Evolutionary conservation across 352 stramenopile genomes (phyloP), one percentile per base, ranked within the genome.

Genomic region (Phytopythium cucurbitacearum): DNA sequence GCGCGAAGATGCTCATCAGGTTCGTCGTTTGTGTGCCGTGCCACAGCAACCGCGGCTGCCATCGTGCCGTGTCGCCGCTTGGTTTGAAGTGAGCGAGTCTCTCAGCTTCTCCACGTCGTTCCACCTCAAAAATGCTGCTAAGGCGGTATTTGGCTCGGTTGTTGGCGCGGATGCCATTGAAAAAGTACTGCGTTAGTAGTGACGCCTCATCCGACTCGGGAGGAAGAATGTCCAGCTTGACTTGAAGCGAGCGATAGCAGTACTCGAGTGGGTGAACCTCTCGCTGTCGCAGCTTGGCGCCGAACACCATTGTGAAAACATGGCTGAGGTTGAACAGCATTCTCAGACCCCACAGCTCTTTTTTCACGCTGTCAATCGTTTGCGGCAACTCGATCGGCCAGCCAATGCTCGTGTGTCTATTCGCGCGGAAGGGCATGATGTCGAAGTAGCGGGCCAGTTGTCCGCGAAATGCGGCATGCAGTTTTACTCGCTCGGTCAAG

Each of bases 11-110:
- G 0, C 86, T 83, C 73, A 90, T 87, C 28, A 92, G 52, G 37
- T 95, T 96, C 4, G 77, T 83, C 13, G 80, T 71, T 8, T 68
- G 77, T 3, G 80, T 93, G 28, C 86, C 86, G 41, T 96, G 86
- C 86, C 86, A 96, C 40, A 96, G 32, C 39, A 96, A 59, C 56
- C 81, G 69, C 35, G 85, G 76, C 13, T 65, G 56, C 6, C 35
- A 40, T 37, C 60, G 21, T 60, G 40, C 84, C 51, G 38, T 66
- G 60, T 28, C 21, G 21, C 1, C 1, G 21, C 21, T 28, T 28
- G 21, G 21, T 28, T 28, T 28, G 2, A 28, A 28, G 1, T 28
- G 21, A 28, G 63, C 40, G 44, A 89, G 77, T 9, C 80, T 65
- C 21, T 66, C 53, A 13, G 62, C 71, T 33, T 91, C 80, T 8